phyloP scores from a whole-genome alignment of 768 basidiomycete genomes.

The Gloeophyllum trabeum region DNA sequence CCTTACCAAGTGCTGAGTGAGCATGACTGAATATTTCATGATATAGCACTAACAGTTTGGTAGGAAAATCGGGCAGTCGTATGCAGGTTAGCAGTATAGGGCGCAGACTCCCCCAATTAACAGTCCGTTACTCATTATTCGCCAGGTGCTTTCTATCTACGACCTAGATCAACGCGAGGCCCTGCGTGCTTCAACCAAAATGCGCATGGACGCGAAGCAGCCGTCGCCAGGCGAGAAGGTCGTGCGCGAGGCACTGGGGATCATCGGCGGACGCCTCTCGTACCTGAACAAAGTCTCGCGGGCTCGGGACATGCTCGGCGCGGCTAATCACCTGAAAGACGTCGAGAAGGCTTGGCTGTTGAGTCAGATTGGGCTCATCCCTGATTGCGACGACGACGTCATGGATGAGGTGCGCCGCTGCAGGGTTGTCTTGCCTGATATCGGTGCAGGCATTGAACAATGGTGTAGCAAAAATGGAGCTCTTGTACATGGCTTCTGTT shows the following conservation, averaged over 20 bases:
- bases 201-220: constrained; percentile 33
- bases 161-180: constrained; percentile 57
- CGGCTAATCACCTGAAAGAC: constrained; percentile 54
- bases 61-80: constrained; percentile 51
- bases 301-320: constrained; percentile 45
- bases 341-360: constrained; percentile 74
- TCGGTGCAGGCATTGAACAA: too few species aligned
- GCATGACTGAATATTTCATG: not conserved
- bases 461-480: constrained; percentile 62
- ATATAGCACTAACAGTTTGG: too few species aligned
- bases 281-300: constrained; percentile 61
- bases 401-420: constrained; percentile 66
- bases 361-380: constrained; percentile 71
- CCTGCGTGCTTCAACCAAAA: constrained; percentile 38
- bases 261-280: constrained; percentile 73
- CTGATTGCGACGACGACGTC: constrained; percentile 75
- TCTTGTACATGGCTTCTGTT: constrained; percentile 76
- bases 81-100: constrained; percentile 44
- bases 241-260: constrained; percentile 35
- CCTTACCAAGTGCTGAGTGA: constrained; percentile 33
- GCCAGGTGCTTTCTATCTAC: constrained; percentile 56
- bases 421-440: too few species aligned
- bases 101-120: not conserved
- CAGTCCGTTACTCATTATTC: constrained; percentile 3
- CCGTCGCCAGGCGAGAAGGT: constrained; percentile 23